These are phyloP conservation scores for Cucurbita argyrosperma DNA, from an alignment of 306 rosid genomes.

Conservation along the genomic window DNA sequence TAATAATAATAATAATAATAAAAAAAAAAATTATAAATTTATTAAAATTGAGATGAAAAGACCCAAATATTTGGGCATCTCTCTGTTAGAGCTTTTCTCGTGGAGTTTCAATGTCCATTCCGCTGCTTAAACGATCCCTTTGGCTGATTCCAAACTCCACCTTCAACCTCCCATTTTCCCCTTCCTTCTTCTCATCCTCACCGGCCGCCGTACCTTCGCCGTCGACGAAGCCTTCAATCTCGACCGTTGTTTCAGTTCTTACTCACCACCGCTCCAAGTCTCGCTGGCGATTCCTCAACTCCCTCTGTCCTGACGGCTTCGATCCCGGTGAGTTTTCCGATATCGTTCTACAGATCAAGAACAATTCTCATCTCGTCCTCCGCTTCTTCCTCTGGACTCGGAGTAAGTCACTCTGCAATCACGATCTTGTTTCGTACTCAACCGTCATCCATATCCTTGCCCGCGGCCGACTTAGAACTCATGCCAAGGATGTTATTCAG, in stretches of 20 bases:
- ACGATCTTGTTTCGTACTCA: constrained; percentile 47
- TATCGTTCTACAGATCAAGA: constrained; percentile 34
- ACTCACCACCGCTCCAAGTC: constrained; percentile 60
- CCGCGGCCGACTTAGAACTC: constrained; percentile 39
- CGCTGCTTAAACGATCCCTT: constrained; percentile 11
- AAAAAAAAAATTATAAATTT: too few relatives aligned
- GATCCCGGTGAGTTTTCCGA: constrained; percentile 38
- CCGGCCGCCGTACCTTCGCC: neutral
- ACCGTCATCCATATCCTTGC: constrained; percentile 61
- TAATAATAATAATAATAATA: too few relatives aligned
- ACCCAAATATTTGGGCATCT: too few relatives aligned
- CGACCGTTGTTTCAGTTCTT: constrained; percentile 37
- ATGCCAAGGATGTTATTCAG: constrained; percentile 34
- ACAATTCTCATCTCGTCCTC: constrained; percentile 63
- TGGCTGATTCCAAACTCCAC: constrained; percentile 5
- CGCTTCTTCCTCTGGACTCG: constrained; percentile 56
- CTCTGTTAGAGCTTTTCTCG: too few relatives aligned
- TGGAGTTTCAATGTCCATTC: constrained; percentile 19
- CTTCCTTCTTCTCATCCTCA: constrained; percentile 8
- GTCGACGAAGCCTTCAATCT: constrained; percentile 1
- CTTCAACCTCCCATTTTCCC: neutral
- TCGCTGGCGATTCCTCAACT: constrained; percentile 50
- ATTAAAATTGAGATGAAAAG: too few relatives aligned
- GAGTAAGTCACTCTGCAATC: constrained; percentile 40
- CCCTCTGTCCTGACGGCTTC: constrained; percentile 41